Evolutionary conservation across 78 protist genomes (phyloP).

Genomic region (Polysphondylium violaceum): DNA sequence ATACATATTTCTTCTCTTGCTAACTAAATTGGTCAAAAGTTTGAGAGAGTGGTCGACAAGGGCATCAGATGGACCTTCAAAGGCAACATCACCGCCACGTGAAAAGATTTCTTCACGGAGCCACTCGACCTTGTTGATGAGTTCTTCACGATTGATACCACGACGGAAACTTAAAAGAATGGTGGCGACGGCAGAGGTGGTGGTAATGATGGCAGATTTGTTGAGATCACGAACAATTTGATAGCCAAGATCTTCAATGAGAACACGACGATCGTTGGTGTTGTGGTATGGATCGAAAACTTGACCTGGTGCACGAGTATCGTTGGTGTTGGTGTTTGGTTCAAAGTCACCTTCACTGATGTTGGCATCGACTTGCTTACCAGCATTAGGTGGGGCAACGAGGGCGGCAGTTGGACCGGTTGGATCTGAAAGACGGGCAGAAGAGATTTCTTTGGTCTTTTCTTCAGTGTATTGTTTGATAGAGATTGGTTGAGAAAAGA

Average conservation of each 20-base stretch:
- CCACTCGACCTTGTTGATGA: conserved; percentile 76
- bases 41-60: conserved; percentile 56
- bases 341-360: conserved; percentile 75
- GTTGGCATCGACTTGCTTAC: conserved; percentile 14
- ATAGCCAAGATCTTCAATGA: conserved; percentile 58
- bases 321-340: not conserved
- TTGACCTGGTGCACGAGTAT: conserved; percentile 26
- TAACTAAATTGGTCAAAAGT: conserved; percentile 54
- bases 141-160: conserved; percentile 80
- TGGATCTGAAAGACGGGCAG: not conserved
- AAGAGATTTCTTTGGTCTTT: not conserved
- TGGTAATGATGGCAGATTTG: conserved; percentile 41
- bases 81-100: conserved; percentile 81
- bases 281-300: conserved; percentile 68
- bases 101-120: conserved; percentile 74
- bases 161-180: conserved; percentile 79
- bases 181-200: conserved; percentile 75
- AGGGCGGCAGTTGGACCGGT: not conserved
- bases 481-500: conserved; percentile 76
- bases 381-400: not conserved
- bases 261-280: conserved; percentile 48
- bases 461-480: conserved; percentile 55
- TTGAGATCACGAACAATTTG: conserved; percentile 56
- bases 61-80: conserved; percentile 80
- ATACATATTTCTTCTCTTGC: conserved; percentile 72